Evolutionary conservation across 345 rosid genomes (phyloP).

Genomic region (Conringia planisiliqua): DNA sequence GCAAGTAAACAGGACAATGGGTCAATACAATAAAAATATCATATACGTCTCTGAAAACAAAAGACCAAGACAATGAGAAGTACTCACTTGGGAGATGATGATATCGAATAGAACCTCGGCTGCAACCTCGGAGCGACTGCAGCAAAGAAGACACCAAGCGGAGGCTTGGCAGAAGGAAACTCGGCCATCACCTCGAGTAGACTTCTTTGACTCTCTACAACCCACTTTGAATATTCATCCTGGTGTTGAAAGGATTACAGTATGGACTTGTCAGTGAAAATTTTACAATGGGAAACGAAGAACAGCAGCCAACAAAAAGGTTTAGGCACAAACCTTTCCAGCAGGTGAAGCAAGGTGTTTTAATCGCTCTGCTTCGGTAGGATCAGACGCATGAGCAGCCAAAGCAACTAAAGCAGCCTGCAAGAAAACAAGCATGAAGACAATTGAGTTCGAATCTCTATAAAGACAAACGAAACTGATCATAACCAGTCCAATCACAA

Average conservation of each 20-base stretch:
- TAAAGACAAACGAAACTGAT: background rate
- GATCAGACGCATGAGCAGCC: slow-evolving; percentile 91
- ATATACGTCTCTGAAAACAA: background rate
- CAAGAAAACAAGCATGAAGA: slow-evolving; percentile 30
- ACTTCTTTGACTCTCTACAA: slow-evolving; percentile 85
- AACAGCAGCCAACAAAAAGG: background rate
- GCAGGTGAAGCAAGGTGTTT: slow-evolving; percentile 82
- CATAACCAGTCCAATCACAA: background rate
- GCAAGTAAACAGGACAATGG: background rate
- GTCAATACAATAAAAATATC: background rate
- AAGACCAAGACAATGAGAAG: background rate
- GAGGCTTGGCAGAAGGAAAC: slow-evolving; percentile 89
- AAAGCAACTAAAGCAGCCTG: slow-evolving; percentile 89
- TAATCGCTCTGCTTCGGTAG: slow-evolving; percentile 82
- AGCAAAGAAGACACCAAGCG: slow-evolving; percentile 96
- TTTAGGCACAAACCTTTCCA: slow-evolving; percentile 65
- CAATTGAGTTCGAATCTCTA: slow-evolving; percentile 12
- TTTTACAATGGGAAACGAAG: background rate
- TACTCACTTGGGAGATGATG: slow-evolving; percentile 88
- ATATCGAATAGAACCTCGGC: slow-evolving; percentile 95
- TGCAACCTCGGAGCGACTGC: slow-evolving; percentile 90
- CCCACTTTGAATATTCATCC: slow-evolving; percentile 96
- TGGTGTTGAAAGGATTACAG: slow-evolving; percentile 25
- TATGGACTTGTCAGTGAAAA: background rate
- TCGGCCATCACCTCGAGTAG: slow-evolving; percentile 95